These are phyloP conservation scores for Cicer yamashitae DNA, from an alignment of 306 rosid genomes.

Conservation along the genomic window DNA sequence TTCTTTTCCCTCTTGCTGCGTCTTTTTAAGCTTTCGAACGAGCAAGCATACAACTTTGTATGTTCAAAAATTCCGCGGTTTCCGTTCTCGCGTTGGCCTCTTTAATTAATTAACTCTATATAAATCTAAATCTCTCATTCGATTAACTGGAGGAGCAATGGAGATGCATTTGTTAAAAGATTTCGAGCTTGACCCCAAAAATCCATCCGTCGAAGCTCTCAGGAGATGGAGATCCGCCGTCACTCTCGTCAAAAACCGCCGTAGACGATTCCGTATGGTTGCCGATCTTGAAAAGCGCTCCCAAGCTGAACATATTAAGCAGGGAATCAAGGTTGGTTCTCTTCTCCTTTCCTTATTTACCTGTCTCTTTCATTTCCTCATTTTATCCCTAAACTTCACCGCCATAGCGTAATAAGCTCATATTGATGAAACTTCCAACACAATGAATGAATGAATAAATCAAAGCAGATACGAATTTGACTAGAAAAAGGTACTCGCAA, in stretches of 20 bases:
- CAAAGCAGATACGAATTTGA: too few relatives aligned
- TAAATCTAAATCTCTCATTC: neutral
- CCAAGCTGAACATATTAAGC: slow-evolving; percentile 65
- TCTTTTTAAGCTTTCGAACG: neutral
- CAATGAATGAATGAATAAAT: neutral
- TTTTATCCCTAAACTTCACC: neutral
- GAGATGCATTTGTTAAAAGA: slow-evolving; percentile 55
- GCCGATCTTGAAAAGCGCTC: slow-evolving; percentile 84
- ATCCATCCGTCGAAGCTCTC: slow-evolving; percentile 60
- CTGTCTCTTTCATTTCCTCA: neutral
- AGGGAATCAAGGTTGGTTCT: slow-evolving; percentile 70
- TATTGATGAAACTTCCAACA: neutral
- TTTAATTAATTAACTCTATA: neutral
- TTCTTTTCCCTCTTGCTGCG: neutral
- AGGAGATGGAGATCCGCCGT: slow-evolving; percentile 83
- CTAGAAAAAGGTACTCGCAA: too few relatives aligned
- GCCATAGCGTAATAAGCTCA: neutral
- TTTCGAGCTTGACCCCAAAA: slow-evolving; percentile 66
- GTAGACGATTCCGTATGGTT: slow-evolving; percentile 76
- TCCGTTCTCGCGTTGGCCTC: neutral
- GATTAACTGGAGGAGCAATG: slow-evolving; percentile 36
- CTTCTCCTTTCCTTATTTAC: neutral
- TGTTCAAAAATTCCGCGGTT: neutral
- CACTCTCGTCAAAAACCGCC: slow-evolving; percentile 68
- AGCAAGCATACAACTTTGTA: neutral